phyloP scores from a whole-genome alignment of 2,329 filamentous ascomycete species.

The Aspergillus brunneoviolaceus region DNA sequence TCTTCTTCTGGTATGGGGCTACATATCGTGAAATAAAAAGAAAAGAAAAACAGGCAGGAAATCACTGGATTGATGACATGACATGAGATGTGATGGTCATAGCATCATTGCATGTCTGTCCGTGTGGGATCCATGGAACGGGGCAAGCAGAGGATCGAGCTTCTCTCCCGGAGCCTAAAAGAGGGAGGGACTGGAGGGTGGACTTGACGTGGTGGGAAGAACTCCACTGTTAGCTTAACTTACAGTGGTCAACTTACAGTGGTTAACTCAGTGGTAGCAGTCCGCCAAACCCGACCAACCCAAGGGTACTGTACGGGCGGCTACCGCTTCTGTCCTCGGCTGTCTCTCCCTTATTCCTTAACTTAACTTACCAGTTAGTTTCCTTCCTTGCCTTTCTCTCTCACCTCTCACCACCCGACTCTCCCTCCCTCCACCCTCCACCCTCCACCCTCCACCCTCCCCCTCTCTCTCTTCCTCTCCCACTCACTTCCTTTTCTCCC shows the following conservation, averaged over 20 bases:
- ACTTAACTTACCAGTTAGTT: background rate
- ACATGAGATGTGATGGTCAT: no score
- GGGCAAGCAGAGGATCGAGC: background rate
- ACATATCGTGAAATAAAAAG: no score
- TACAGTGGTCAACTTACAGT: no score
- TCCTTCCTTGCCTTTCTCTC: constrained; percentile 12
- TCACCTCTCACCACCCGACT: constrained; percentile 13
- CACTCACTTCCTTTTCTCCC: constrained; percentile 12
- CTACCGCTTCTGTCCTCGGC: no score
- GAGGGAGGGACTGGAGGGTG: no score
- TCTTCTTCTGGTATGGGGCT: background rate
- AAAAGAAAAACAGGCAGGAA: background rate
- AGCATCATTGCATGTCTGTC: no score
- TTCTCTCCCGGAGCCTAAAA: no score
- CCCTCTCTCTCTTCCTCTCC: constrained; percentile 18
- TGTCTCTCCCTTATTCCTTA: constrained; percentile 10
- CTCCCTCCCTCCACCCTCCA: constrained; percentile 7
- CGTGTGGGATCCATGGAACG: background rate
- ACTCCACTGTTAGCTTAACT: no score
- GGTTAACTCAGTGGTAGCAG: background rate
- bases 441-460: constrained; percentile 6
- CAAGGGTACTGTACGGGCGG: no score
- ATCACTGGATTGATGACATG: no score
- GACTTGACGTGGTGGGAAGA: no score
- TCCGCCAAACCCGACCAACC: no score